Evolutionary conservation across 2,329 filamentous ascomycete genomes (phyloP), one percentile per base, ranked within the genome.

Genomic region (Fusarium brevicatenulatum): DNA sequence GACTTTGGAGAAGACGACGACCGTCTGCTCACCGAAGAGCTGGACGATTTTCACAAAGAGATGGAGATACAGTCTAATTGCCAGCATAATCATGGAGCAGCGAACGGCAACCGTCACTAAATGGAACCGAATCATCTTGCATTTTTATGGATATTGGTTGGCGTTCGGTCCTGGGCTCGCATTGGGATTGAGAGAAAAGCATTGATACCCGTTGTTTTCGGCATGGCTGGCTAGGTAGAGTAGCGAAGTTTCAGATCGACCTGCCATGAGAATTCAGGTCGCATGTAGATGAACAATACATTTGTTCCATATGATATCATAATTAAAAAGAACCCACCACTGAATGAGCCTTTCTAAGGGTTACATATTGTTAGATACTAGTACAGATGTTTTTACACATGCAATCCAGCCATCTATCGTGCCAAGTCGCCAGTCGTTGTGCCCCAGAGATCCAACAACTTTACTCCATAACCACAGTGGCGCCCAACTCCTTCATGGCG

Each of bases 401-500:
- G 77, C 79, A 80, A 78, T 75, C 73, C 76, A 76, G 76, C 78
- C 74, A 76, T 78, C 77, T 77, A 80, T 80, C 77, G 76, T 80
- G 75, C 76, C 75, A 78, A 76, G 56, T 73, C 73, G 74, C 73
- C 68, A 60, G 53, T 70, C 71, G 42, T 75, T 66, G 53, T 70
- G 67, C 66, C 58, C 44, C 54, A 64, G 49, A 56, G 55, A 67
- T 65, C 60, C 55, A 63, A 52, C 42, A 53, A 61, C 54, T 79
- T 86, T 94, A 98, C 83, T 99, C 96, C 93, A 99, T 96, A 73
- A 89, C 86, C 70, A 94, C 95, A 74, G 93, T 94, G 73, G 92
- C 96, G 75, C 96, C 96, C 70, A 99, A 86, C 76, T 90, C 95
- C 91, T 98, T 98, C 87, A 99, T 89, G 46, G 93, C 91, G 83